Evolutionary conservation across 2,329 filamentous ascomycete genomes (phyloP), one percentile per base, ranked within the genome.

Genomic region (Chaetomiaceae sp.): DNA sequence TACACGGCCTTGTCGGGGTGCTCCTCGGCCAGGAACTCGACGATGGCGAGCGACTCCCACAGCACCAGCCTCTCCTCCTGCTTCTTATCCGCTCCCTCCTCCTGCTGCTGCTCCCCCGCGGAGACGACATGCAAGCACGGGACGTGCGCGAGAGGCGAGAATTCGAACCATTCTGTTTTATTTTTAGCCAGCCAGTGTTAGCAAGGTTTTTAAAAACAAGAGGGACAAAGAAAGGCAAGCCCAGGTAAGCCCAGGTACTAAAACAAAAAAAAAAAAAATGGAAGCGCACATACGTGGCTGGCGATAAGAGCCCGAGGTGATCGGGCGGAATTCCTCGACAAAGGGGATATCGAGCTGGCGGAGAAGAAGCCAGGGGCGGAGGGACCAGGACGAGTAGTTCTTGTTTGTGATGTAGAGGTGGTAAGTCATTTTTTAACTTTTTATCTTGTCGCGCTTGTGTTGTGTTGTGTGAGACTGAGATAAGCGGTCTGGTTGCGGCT

Each of bases 21-120:
- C 17, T 59, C 55, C 51, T 77, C 74, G 16, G 73, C 71, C 4
- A 77, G 60, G 56, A 71, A 72, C 50, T 77, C 73, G 63, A 63
- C 64, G 42, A 78, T 76, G 49, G 75, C 69, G 13, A 77, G 65
- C 0, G 74, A 77, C 54, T 78, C 75, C 62, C 68, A 72, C 44
- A 76, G 59, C 6, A 69, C 53, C 27, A 70, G 62, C 5, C 33
- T 10, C 60, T 58, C 14, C 41, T 54, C 3, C 9, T 38, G 7
- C 9, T 12, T 13, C 13, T 12, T 13, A 5, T 4, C 30, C 14
- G 7, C 8, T 2, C 13, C 20, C 0, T 42, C 23, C 1, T 40
- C 13, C 5, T 16, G 12, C 6, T 39, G 5, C 9, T 31, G 19
- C 21, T n/a, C 16, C 1, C 8, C 12, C 25, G 20, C 16, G 5